phyloP scores from a whole-genome alignment of 23 red algal genomes.

The Chondrus crispus region DNA sequence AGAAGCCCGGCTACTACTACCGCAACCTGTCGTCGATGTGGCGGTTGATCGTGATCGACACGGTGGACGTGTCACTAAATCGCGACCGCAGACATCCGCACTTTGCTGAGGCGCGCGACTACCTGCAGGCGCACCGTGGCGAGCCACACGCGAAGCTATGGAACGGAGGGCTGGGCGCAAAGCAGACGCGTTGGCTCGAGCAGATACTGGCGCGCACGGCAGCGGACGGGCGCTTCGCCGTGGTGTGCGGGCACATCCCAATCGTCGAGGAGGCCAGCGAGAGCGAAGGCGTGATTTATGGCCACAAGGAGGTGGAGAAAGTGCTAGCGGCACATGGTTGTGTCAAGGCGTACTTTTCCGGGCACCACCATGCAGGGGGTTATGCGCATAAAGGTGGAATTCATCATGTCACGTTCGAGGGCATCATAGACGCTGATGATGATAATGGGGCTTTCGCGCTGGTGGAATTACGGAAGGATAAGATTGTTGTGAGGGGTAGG shows the following conservation, averaged over 20 bases:
- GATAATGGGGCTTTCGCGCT: neutral
- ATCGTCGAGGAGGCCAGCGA: neutral
- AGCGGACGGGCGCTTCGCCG: neutral
- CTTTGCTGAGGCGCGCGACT: conserved; percentile 18
- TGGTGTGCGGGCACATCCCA: conserved; percentile 69
- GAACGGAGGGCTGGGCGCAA: conserved; percentile 58
- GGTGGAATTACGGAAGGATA: neutral
- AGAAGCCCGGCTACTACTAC: conserved; percentile 32
- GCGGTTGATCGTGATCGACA: conserved; percentile 75
- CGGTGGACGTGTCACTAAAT: conserved; percentile 43
- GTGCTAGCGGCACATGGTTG: neutral
- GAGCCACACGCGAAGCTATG: conserved; percentile 58
- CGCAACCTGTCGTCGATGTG: conserved; percentile 34
- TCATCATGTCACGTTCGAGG: conserved; percentile 70
- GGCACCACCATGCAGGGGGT: conserved; percentile 70
- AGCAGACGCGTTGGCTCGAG: conserved; percentile 57
- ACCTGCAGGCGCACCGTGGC: neutral
- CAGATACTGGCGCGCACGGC: neutral
- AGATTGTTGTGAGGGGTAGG: conserved; percentile 8
- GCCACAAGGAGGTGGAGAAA: conserved; percentile 22
- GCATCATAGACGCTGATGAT: conserved; percentile 44
- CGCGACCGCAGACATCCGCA: neutral
- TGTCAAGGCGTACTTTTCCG: conserved; percentile 70
- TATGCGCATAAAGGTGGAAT: conserved; percentile 37
- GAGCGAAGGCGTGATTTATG: neutral